Percentiles rank a stretch among this genome's conserved stretches.
Evolutionary conservation across 1,139 yeast genomes (phyloP).

Genomic region (Zygoascus sp.): DNA sequence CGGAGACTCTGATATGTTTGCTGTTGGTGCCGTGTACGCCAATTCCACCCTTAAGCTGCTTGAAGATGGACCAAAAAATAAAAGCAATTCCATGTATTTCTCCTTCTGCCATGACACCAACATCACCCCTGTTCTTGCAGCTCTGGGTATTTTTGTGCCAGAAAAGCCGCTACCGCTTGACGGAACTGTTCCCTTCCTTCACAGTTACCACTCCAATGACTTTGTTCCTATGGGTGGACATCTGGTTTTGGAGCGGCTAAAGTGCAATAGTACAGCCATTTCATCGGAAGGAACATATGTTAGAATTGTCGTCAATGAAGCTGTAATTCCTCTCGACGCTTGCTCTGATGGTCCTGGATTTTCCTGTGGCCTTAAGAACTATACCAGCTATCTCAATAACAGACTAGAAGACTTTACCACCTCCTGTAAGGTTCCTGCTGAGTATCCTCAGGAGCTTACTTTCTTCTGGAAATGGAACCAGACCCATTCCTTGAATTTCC

Average conservation of each 20-base stretch:
- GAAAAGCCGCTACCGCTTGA: constrained; percentile 37
- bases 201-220: constrained; percentile 45
- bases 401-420: constrained; percentile 20
- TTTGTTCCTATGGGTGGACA: constrained; percentile 58
- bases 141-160: constrained; percentile 47
- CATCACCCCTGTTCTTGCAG: constrained; percentile 46
- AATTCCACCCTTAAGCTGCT: constrained; percentile 48
- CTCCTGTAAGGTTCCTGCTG: constrained; percentile 27
- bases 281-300: constrained; percentile 38
- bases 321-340: constrained; percentile 51
- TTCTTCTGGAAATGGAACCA: constrained; percentile 35
- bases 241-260: constrained; percentile 48
- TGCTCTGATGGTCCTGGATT: constrained; percentile 61
- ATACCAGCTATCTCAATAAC: constrained; percentile 23
- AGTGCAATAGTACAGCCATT: constrained; percentile 34
- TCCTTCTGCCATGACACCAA: constrained; percentile 61
- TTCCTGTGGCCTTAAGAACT: constrained; percentile 48
- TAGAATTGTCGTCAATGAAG: constrained; percentile 54
- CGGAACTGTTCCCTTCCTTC: constrained; percentile 37
- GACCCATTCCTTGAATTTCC: constrained; percentile 22
- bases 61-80: constrained; percentile 38
- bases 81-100: constrained; percentile 36
- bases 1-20: constrained; percentile 44
- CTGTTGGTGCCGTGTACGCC: constrained; percentile 48
- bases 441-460: constrained; percentile 27